A percentile compares a stretch with the other conserved stretches of the same genome.
These are phyloP conservation scores for Paracamarosporium sp. DNA, from an alignment of 2,329 filamentous ascomycete species.

Conservation along the genomic window DNA sequence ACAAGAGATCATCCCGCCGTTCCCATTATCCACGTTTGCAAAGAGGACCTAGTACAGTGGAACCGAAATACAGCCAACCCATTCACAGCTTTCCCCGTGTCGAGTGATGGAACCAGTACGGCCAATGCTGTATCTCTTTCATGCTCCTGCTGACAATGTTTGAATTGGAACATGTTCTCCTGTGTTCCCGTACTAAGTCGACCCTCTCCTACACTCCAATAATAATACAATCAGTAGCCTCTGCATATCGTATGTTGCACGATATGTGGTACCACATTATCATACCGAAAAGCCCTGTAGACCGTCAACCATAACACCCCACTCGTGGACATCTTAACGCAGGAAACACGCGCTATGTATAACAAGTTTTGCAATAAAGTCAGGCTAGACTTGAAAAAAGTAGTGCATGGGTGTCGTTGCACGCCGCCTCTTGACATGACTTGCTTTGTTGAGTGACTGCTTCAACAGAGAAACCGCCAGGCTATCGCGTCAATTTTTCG, in stretches of 20 bases:
- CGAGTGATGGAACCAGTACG: not conserved
- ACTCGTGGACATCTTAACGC: no score
- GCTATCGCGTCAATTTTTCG: no score
- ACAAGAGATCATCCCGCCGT: not conserved
- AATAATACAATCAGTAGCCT: slow-evolving; percentile 2
- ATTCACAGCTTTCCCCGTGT: not conserved
- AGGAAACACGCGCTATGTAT: no score
- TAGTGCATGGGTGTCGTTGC: no score
- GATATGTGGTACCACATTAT: no score
- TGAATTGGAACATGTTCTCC: not conserved
- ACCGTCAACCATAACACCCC: no score
- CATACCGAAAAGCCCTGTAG: no score
- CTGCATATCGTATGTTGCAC: slow-evolving; percentile 8
- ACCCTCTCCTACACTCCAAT: slow-evolving; percentile 3
- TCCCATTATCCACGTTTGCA: not conserved
- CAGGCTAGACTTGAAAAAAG: no score
- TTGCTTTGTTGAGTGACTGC: no score
- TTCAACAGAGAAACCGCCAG: no score
- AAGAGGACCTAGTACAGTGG: not conserved
- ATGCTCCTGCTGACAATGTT: not conserved
- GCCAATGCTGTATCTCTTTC: not conserved
- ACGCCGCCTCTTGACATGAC: no score
- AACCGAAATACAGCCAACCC: not conserved
- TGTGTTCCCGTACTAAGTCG: not conserved
- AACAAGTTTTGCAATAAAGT: no score